These are phyloP conservation scores for Penicillium pancosmium DNA, from an alignment of 495 filamentous ascomycete species.

Conservation along the genomic window DNA sequence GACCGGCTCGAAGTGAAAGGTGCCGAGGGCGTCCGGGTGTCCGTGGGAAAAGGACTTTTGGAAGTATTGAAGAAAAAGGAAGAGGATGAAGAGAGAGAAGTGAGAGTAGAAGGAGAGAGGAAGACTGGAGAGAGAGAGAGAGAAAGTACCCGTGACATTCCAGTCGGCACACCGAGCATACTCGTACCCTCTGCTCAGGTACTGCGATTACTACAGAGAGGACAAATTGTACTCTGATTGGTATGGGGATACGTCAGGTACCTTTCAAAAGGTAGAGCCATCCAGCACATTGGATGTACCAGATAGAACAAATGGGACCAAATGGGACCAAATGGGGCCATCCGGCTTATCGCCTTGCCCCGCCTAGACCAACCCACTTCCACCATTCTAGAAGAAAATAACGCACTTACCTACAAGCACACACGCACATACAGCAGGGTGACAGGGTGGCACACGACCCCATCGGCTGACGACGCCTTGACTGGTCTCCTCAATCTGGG, in stretches of 20 bases:
- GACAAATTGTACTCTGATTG: too few species aligned
- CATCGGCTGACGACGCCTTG: constrained; percentile 23
- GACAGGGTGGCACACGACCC: constrained; percentile 20
- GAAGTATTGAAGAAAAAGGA: constrained; percentile 1
- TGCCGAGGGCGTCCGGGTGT: background rate
- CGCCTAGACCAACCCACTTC: background rate
- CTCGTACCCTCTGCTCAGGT: too few species aligned
- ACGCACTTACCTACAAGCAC: too few species aligned
- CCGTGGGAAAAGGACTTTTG: background rate
- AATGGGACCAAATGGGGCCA: background rate
- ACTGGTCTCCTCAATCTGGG: too few species aligned
- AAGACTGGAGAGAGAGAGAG: constrained; percentile 2
- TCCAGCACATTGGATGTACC: background rate
- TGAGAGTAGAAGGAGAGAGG: constrained; percentile 16
- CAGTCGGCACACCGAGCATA: constrained; percentile 3
- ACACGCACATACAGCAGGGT: too few species aligned
- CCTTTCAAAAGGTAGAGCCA: background rate
- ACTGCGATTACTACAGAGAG: too few species aligned
- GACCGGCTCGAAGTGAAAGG: constrained; percentile 1
- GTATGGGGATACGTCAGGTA: background rate
- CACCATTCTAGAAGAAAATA: too few species aligned
- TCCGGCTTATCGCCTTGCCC: constrained; percentile 12
- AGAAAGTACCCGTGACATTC: constrained; percentile 3
- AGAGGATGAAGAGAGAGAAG: constrained; percentile 13
- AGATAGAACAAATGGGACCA: background rate